Conservation (phyloP, 208 protist genomes). For the Leishmania aethiopica region DNA sequence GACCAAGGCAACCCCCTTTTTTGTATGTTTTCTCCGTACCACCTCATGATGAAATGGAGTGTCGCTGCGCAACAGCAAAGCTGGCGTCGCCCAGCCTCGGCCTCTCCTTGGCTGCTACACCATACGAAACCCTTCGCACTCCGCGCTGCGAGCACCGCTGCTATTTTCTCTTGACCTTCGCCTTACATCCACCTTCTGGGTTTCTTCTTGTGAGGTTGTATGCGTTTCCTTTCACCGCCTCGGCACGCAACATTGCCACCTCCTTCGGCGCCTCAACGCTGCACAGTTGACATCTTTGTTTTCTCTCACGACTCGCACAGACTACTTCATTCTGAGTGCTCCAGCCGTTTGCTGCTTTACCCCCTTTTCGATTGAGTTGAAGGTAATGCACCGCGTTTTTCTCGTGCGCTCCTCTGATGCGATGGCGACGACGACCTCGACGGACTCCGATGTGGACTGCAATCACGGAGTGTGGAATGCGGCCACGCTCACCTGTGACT, state of each 20-base stretch:
- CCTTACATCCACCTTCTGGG: background rate
- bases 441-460: constrained; percentile 11
- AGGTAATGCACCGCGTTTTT: background rate
- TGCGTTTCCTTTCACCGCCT: background rate
- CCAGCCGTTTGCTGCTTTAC: background rate
- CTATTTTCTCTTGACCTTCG: background rate
- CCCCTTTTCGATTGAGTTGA: background rate
- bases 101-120: background rate
- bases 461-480: constrained; percentile 30
- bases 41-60: background rate
- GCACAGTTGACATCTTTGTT: background rate
- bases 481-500: constrained; percentile 20
- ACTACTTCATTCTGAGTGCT: background rate
- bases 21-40: background rate
- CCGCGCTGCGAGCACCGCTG: too few species aligned
- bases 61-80: background rate
- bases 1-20: background rate
- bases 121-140: background rate
- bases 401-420: background rate
- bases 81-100: background rate
- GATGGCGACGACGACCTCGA: background rate
- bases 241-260: background rate
- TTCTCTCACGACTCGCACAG: background rate
- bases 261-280: background rate
- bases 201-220: background rate